A percentile compares a stretch with the other conserved stretches of the same genome.
Conservation (phyloP, 495 filamentous ascomycete species). For the Neurospora sp. region DNA sequence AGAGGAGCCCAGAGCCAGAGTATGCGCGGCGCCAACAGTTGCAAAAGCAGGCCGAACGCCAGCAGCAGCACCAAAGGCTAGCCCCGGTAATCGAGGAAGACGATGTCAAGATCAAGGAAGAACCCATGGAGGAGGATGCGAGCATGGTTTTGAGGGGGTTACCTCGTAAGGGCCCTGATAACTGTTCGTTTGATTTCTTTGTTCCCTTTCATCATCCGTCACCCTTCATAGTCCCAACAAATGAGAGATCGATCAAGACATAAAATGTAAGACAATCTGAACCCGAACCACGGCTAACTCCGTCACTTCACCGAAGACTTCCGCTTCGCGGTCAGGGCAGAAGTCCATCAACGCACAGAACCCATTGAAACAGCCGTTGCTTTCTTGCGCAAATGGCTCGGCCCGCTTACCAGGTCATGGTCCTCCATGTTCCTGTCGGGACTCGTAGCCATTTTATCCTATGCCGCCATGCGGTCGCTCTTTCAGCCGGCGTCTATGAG, state of each 20-base stretch:
- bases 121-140: conserved; percentile 13
- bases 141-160: conserved; percentile 3
- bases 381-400: conserved; percentile 48
- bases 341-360: conserved; percentile 79
- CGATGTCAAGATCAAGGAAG: conserved; percentile 20
- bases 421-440: conserved; percentile 48
- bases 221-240: background rate
- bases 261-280: background rate
- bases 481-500: conserved; percentile 55
- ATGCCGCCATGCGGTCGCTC: conserved; percentile 52
- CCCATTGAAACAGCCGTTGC: conserved; percentile 66
- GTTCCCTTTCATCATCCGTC: background rate
- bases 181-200: conserved; percentile 25
- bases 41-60: conserved; percentile 10
- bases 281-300: conserved; percentile 17
- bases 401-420: conserved; percentile 53
- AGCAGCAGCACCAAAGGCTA: conserved; percentile 3
- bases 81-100: conserved; percentile 2
- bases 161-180: conserved; percentile 17
- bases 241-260: background rate
- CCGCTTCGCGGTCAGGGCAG: conserved; percentile 73
- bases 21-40: conserved; percentile 16
- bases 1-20: conserved; percentile 36
- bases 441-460: conserved; percentile 46
- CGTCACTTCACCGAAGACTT: conserved; percentile 48